Percentiles rank a stretch among this genome's conserved stretches.
These are phyloP conservation scores for Neostapfia colusana DNA, from an alignment of 176 grass and related monocot species.

Conservation along the genomic window DNA sequence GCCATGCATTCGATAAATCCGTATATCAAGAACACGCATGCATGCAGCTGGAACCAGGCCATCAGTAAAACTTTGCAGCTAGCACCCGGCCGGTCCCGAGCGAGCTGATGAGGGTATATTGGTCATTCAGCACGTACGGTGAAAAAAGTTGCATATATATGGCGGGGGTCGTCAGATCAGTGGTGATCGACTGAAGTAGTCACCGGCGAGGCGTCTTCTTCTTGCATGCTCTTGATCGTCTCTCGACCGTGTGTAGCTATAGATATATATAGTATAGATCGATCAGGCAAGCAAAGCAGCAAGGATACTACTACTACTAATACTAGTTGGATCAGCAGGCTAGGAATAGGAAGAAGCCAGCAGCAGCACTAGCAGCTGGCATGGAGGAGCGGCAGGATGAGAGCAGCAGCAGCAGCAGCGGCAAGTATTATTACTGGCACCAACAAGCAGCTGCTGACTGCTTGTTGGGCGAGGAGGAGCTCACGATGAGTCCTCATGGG, in stretches of 20 bases:
- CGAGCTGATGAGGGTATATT: neutral
- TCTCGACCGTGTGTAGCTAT: too few species aligned
- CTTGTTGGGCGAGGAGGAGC: constrained; percentile 42
- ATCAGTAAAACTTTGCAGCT: too few species aligned
- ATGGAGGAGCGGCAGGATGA: constrained; percentile 45
- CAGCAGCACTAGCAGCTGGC: neutral
- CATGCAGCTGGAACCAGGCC: too few species aligned
- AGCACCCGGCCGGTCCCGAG: too few species aligned
- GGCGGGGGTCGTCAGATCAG: too few species aligned
- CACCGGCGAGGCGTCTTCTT: constrained; percentile 1
- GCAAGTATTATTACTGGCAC: constrained; percentile 38
- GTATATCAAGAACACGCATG: too few species aligned
- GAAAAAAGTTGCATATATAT: neutral
- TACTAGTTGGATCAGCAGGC: too few species aligned
- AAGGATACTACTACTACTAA: too few species aligned
- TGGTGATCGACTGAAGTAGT: constrained; percentile 44
- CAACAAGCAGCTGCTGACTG: neutral
- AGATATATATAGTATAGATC: too few species aligned
- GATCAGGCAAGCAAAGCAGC: too few species aligned
- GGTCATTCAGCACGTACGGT: neutral
- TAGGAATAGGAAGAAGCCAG: neutral
- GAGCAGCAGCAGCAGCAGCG: neutral
- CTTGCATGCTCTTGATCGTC: constrained; percentile 24
- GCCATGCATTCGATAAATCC: too few species aligned
- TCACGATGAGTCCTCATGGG: constrained; percentile 47